phyloP scores from a whole-genome alignment of 768 basidiomycete species.

The Fistulinella prunicolor region DNA sequence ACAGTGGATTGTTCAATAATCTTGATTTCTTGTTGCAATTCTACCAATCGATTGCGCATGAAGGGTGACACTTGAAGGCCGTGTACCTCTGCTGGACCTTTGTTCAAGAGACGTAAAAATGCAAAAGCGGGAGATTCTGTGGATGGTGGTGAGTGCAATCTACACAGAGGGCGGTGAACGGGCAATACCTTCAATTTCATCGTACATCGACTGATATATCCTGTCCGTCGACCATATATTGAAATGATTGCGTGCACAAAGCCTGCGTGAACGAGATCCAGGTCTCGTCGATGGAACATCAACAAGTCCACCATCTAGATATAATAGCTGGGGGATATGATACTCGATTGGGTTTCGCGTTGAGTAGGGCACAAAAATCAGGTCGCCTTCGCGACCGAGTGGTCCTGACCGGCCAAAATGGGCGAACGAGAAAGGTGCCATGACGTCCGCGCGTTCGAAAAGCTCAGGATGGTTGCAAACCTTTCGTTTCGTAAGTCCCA shows the following conservation, averaged over 20 bases:
- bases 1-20: constrained; percentile 42
- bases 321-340: constrained; percentile 69
- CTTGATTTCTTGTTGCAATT: constrained; percentile 42
- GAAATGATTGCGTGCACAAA: constrained; percentile 63
- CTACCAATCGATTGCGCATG: constrained; percentile 52
- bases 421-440: constrained; percentile 89
- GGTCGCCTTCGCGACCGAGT: constrained; percentile 85
- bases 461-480: constrained; percentile 99
- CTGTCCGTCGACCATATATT: constrained; percentile 90
- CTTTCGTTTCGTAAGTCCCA: constrained; percentile 35
- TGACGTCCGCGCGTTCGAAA: constrained; percentile 95
- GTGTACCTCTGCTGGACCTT: constrained; percentile 64
- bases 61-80: constrained; percentile 56
- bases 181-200: constrained; percentile 50
- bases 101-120: constrained; percentile 69
- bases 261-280: constrained; percentile 45
- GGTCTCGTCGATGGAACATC: constrained; percentile 59
- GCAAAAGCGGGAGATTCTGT: constrained; percentile 60
- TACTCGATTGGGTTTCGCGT: constrained; percentile 85
- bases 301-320: constrained; percentile 72
- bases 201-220: constrained; percentile 66
- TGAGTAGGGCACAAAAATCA: constrained; percentile 78
- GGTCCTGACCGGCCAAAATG: constrained; percentile 78
- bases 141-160: constrained; percentile 18
- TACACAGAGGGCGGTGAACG: not conserved